A percentile compares a stretch with the other conserved stretches of the same genome.
phyloP scores from a whole-genome alignment of 441 rosid species.

The Biscutella laevigata region DNA sequence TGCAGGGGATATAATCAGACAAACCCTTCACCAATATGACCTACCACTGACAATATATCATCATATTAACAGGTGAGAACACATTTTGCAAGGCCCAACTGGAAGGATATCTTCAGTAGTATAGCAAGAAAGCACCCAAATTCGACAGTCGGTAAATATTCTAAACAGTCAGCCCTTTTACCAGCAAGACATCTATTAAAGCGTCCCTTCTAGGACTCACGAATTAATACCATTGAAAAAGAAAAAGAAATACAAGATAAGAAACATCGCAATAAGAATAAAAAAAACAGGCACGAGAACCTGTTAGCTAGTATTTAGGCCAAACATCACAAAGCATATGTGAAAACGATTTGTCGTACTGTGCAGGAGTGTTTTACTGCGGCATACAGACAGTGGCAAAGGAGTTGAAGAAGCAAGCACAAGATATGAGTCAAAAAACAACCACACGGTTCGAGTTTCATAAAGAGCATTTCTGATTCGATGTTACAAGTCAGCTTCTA shows the following conservation, averaged over 20 bases:
- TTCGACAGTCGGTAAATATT: slow-evolving; percentile 62
- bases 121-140: slow-evolving; percentile 77
- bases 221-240: neutral
- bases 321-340: neutral
- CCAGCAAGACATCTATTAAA: neutral
- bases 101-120: slow-evolving; percentile 79
- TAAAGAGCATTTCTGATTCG: slow-evolving; percentile 64
- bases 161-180: slow-evolving; percentile 2
- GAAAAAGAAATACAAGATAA: neutral
- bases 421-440: slow-evolving; percentile 68
- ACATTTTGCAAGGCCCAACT: slow-evolving; percentile 93
- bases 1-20: neutral
- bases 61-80: slow-evolving; percentile 69
- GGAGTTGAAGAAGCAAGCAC: slow-evolving; percentile 68
- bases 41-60: slow-evolving; percentile 6
- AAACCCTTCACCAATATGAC: neutral
- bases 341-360: neutral
- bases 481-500: slow-evolving; percentile 8
- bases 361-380: slow-evolving; percentile 90
- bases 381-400: slow-evolving; percentile 87
- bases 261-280: neutral
- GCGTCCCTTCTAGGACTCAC: neutral
- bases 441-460: slow-evolving; percentile 81
- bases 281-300: neutral
- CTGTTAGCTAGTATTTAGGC: neutral